These are phyloP conservation scores for Psidium guajava DNA, from an alignment of 345 rosid species.

Conservation along the genomic window DNA sequence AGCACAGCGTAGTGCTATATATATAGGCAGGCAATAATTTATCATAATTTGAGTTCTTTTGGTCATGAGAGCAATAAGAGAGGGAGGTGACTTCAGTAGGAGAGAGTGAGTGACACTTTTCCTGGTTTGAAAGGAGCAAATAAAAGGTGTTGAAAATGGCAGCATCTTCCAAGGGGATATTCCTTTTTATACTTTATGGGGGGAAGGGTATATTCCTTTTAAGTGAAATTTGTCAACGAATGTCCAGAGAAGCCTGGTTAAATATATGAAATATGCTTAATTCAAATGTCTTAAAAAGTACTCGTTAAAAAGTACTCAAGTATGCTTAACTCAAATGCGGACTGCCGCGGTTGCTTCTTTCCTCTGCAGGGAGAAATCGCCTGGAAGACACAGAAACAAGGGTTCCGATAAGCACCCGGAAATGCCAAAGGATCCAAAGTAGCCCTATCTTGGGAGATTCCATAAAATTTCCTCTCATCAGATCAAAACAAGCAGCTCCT, in stretches of 20 bases:
- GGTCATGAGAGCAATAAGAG: slow-evolving; percentile 21
- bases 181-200: slow-evolving; percentile 6
- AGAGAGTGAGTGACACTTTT: not conserved
- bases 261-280: not conserved
- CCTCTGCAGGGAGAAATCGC: too few relatives aligned
- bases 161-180: slow-evolving; percentile 57
- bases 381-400: too few relatives aligned
- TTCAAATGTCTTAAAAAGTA: not conserved
- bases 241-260: not conserved
- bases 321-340: too few relatives aligned
- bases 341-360: too few relatives aligned
- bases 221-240: not conserved
- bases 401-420: too few relatives aligned
- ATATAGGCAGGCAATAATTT: not conserved
- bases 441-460: too few relatives aligned
- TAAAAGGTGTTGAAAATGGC: slow-evolving; percentile 5
- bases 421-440: too few relatives aligned
- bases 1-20: not conserved
- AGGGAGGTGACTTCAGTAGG: slow-evolving; percentile 25
- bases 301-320: too few relatives aligned
- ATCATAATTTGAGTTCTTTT: not conserved
- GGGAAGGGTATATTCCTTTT: not conserved
- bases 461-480: too few relatives aligned
- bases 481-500: too few relatives aligned
- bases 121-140: not conserved